Evolutionary conservation across 1,284 basidiomycete species (phyloP), one percentile per base, ranked within the genome.

Genomic region (Pseudozyma flocculosa): DNA sequence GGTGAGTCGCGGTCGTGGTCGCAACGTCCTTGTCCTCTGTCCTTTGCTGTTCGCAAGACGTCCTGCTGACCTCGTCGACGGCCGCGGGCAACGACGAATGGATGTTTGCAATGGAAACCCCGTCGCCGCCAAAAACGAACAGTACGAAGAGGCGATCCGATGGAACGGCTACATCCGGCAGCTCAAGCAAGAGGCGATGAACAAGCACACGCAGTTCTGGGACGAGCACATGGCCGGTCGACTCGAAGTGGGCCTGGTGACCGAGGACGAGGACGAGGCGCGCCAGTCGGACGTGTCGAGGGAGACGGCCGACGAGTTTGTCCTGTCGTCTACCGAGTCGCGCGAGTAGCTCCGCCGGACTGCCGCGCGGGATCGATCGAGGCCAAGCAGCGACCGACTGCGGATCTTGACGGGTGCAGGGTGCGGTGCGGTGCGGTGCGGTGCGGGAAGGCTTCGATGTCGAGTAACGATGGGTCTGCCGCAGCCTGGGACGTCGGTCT

Each of bases 61-160:
- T n/a, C n/a, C n/a, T n/a, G n/a, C n/a, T n/a, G n/a, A n/a, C n/a
- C n/a, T n/a, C n/a, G n/a, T n/a, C n/a, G n/a, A n/a, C n/a, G n/a
- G n/a, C n/a, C n/a, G n/a, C n/a, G n/a, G n/a, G n/a, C n/a, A n/a
- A n/a, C n/a, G n/a, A n/a, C n/a, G n/a, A n/a, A n/a, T n/a, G n/a
- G n/a, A n/a, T n/a, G n/a, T n/a, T n/a, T n/a, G n/a, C n/a, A n/a
- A n/a, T n/a, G n/a, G n/a, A n/a, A n/a, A n/a, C n/a, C 8, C 7
- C 15, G 17, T 38, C 17, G 37, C 37, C 37, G 19, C 37, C 37
- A 38, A 38, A 29, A 7, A 5, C 26, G 26, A 4, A 38, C 37
- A 38, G 36, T 65, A 65, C 24, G 62, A 65, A 38, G 62, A 65
- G 29, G 62, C 62, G 8, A 61, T 65, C 50, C 50, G 50, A 11